Percentiles rank a stretch among this genome's conserved stretches.
Conservation (phyloP, 2,329 filamentous ascomycete species). For the Arthroderma uncinatum region DNA sequence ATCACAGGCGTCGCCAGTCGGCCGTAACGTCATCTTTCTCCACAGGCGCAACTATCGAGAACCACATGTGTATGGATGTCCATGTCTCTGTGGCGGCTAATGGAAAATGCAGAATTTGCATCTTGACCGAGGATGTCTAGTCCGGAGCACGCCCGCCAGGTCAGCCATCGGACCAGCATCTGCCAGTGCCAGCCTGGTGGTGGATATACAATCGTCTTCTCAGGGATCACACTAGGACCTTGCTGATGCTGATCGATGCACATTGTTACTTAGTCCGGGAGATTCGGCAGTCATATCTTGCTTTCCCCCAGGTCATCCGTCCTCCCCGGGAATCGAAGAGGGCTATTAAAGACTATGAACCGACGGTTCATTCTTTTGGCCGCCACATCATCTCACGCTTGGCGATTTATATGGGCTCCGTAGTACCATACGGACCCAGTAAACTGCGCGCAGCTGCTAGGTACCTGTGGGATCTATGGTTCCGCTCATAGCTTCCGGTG, state of each 20-base stretch:
- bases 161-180: no score
- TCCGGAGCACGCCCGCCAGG: no score
- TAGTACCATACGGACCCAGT: background rate
- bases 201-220: no score
- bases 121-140: no score
- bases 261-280: background rate
- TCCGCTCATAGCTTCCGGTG: background rate
- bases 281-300: background rate
- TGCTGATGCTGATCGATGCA: background rate
- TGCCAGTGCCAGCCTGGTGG: no score
- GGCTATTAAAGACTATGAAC: background rate
- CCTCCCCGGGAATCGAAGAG: background rate
- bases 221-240: background rate
- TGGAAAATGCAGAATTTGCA: no score
- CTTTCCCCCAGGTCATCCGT: no score
- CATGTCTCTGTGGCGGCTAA: background rate
- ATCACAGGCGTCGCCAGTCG: background rate
- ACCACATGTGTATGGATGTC: background rate
- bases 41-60: background rate
- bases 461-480: constrained; percentile 1
- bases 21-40: background rate
- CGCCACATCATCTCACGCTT: background rate
- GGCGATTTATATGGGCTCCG: background rate
- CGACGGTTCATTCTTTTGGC: background rate
- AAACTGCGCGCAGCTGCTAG: background rate